Evolutionary conservation across 495 filamentous ascomycete species (phyloP), one percentile per base, ranked within the genome.

Genomic region (Trichoderma reesei): DNA sequence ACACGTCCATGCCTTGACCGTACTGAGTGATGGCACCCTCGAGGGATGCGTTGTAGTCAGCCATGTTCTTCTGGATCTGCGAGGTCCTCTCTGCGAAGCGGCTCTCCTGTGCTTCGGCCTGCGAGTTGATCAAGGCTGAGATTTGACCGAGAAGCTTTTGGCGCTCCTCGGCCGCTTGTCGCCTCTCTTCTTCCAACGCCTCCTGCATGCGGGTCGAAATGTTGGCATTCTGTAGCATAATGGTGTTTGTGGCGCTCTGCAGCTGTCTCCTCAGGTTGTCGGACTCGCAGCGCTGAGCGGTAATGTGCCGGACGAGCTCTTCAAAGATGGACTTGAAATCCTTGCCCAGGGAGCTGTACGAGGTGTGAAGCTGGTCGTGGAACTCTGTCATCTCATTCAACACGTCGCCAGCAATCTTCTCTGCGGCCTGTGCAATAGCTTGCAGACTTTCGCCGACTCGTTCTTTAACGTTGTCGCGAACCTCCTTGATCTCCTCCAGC

Each of bases 301-400:
- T 81, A 31, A 96, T 77, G 59, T 90, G 86, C 59, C 80, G 82
- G 41, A 89, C 76, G 63, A 96, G 79, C 11, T 87, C 85, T 61
- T 95, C 90, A 62, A 98, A 97, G 46, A 93, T 83, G 18, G 73
- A 74, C 68, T 93, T 92, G 77, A 97, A 90, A 66, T 97, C 91
- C 60, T 85, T 87, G n/a, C 91, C 91, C 3, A 98, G 82, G n/a
- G 83, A 84, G 67, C 86, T 88, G 75, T 96, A 98, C 1, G 95
- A 98, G 9, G 79, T 69, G 68, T 96, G 90, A 46, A 98, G 81
- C 79, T 65, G 87, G 63, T 77, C 83, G 68, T 96, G 90, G 65
- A 97, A 96, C 20, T 82, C 81, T 9, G 85, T 80, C 41, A 98
- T 80, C 72, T 98, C 93, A 61, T 83, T 87, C 59, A 96, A 86